Conservation (phyloP, 495 filamentous ascomycete species). For the Penicillium lagena region DNA sequence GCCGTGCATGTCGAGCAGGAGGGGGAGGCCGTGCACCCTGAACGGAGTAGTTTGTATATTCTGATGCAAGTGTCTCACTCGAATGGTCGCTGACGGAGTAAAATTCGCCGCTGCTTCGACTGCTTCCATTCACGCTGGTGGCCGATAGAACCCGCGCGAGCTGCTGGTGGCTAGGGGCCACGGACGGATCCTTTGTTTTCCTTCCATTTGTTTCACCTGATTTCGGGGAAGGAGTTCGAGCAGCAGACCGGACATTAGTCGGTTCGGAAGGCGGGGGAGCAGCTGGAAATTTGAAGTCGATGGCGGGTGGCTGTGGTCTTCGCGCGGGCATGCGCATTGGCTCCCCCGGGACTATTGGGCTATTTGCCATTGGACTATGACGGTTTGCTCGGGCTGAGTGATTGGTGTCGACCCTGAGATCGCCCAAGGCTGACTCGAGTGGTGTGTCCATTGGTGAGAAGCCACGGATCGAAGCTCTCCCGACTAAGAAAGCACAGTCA, state of each 20-base stretch:
- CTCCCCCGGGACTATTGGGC: slow-evolving; percentile 20
- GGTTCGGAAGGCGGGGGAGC: slow-evolving; percentile 31
- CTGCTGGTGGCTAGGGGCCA: slow-evolving; percentile 45
- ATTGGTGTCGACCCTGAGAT: slow-evolving; percentile 26
- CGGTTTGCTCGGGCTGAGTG: slow-evolving; percentile 16
- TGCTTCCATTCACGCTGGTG: slow-evolving; percentile 57
- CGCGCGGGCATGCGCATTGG: slow-evolving; percentile 23
- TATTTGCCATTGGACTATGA: slow-evolving; percentile 18
- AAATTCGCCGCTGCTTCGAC: slow-evolving; percentile 87
- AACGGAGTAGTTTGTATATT: slow-evolving; percentile 68
- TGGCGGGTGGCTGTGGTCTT: slow-evolving; percentile 37
- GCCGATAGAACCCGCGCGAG: slow-evolving; percentile 69
- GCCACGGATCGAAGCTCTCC: slow-evolving; percentile 20
- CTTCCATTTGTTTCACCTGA: slow-evolving; percentile 11
- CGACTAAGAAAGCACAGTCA: slow-evolving; percentile 4
- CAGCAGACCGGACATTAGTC: slow-evolving; percentile 24
- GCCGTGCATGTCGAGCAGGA: slow-evolving; percentile 49
- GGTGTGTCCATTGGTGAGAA: slow-evolving; percentile 24
- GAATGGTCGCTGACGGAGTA: slow-evolving; percentile 93
- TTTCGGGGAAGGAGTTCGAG: slow-evolving; percentile 22
- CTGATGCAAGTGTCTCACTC: slow-evolving; percentile 84
- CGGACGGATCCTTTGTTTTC: not conserved
- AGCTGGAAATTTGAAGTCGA: slow-evolving; percentile 64
- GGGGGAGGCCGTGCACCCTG: slow-evolving; percentile 37
- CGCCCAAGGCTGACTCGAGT: slow-evolving; percentile 14